phyloP scores from a whole-genome alignment of 208 protist species.

The Acanthamoeba sp. region DNA sequence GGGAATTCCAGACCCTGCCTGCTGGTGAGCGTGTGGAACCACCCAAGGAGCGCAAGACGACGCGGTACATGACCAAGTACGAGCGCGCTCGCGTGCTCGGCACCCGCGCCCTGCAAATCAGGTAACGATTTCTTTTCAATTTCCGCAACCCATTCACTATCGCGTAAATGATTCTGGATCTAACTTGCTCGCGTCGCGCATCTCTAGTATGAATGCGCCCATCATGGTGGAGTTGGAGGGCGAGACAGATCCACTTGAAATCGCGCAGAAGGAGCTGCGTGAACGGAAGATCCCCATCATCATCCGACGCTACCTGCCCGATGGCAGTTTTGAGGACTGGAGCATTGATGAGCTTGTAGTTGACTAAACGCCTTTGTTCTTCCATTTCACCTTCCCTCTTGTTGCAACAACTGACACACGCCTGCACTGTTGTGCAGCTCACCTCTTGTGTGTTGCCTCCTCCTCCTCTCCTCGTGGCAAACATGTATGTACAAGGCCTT shows the following conservation, averaged over 20 bases:
- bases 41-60: constrained; percentile 93
- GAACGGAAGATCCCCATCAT: constrained; percentile 98
- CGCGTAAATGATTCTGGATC: neutral
- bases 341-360: constrained; percentile 78
- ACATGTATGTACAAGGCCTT: too few relatives aligned
- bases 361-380: neutral
- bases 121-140: constrained; percentile 82
- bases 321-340: constrained; percentile 96
- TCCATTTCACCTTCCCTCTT: too few relatives aligned
- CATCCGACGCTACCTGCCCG: constrained; percentile 96
- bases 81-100: constrained; percentile 98
- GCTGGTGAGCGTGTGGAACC: constrained; percentile 2
- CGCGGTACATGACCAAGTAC: constrained; percentile 98
- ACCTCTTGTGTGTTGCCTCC: too few relatives aligned
- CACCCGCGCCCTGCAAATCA: constrained; percentile 98
- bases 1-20: neutral
- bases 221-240: constrained; percentile 97
- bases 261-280: constrained; percentile 98
- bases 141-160: neutral
- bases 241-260: constrained; percentile 98
- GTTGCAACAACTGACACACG: too few relatives aligned
- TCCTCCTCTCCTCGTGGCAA: too few relatives aligned
- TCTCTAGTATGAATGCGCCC: constrained; percentile 98
- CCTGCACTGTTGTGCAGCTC: too few relatives aligned
- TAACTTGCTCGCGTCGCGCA: too few relatives aligned